phyloP scores from a whole-genome alignment of 805 yeast genomes.

The Komagataella populi region DNA sequence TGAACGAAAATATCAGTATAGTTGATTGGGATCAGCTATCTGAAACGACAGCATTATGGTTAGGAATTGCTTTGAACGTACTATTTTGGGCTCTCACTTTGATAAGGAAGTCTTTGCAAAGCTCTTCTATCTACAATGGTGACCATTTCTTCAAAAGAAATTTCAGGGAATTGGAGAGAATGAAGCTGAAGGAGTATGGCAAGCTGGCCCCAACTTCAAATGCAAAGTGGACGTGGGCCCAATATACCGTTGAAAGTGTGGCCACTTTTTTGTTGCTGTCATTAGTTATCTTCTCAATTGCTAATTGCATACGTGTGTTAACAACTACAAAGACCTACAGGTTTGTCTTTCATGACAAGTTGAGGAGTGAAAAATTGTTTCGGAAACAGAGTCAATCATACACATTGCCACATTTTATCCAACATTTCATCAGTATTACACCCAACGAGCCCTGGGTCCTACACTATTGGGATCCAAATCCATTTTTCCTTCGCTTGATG shows the following conservation, averaged over 20 bases:
- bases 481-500: background rate
- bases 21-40: conserved; percentile 15
- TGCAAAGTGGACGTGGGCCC: background rate
- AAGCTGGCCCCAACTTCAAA: background rate
- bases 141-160: conserved; percentile 4
- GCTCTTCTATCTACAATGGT: conserved; percentile 1
- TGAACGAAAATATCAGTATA: conserved; percentile 11
- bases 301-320: background rate
- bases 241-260: background rate
- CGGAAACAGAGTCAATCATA: background rate
- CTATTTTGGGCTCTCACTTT: conserved; percentile 7
- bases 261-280: background rate
- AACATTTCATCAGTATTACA: background rate
- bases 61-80: conserved; percentile 7
- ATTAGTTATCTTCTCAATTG: background rate
- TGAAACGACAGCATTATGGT: conserved; percentile 7
- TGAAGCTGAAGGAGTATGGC: background rate
- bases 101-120: conserved; percentile 1
- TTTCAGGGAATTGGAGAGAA: background rate
- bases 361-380: background rate
- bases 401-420: background rate
- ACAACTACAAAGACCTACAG: background rate
- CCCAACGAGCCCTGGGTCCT: background rate
- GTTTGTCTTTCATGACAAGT: background rate
- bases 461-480: background rate